Evolutionary conservation across 1,284 basidiomycete genomes (phyloP), one percentile per base, ranked within the genome.

Genomic region (Trichosporon sp.): DNA sequence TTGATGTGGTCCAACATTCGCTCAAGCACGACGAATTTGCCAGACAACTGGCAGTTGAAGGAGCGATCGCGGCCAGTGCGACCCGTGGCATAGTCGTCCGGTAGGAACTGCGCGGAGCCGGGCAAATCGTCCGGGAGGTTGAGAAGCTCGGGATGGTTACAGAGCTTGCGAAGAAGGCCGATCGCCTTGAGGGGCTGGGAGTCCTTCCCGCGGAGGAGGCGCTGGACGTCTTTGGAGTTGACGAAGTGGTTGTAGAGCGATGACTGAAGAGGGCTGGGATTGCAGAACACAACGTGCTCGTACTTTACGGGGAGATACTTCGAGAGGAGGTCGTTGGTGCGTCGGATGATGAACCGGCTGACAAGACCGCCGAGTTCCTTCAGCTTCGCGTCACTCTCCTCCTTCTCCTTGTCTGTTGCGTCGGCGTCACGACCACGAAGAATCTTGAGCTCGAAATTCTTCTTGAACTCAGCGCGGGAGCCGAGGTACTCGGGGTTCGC

Each of bases 271-370:
- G 90, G 86, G 1, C 94, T 95, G 15, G 95, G 88, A 62, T 89
- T 87, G 82, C 96, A 98, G 84, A 99, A 99, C 1, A 99, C 97
- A 74, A 99, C 97, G 73, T 98, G 95, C 83, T 99, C 96, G 85
- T 99, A 98, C 82, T 99, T 99, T 85, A 99, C 93, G 3, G 96
- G 96, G 56, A 99, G 82, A 78, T 99, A 99, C 85, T 99, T 99
- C 35, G 95, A 97, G 25, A 99, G 86, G 23, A 99, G 84, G 78
- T 99, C 97, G 79, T 99, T 99, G 18, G 97, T 98, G 64, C 96
- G 87, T 32, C 97, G 88, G 71, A 99, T 99, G 84, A 99, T 98
- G 83, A 99, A 98, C 80, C 93, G 94, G 75, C 90, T 93, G 66
- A 98, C 96, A 58, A 94, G 87, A 1, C 86, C 88, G n/a, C 92